These are phyloP conservation scores for Botrytis tulipae DNA, from an alignment of 2,329 filamentous ascomycete species.

Conservation along the genomic window DNA sequence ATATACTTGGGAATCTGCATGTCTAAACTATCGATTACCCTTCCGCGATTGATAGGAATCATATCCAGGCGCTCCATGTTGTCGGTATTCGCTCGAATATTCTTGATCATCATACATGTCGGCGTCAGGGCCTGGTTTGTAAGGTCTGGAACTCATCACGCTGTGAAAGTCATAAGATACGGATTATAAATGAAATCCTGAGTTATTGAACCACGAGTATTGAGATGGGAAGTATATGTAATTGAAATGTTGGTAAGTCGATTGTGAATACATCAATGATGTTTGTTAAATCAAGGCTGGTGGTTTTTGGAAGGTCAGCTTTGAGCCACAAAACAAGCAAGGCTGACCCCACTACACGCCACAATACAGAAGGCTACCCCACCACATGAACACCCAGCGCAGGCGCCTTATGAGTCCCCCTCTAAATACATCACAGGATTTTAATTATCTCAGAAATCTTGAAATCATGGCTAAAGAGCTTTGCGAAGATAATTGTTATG, in stretches of 20 bases:
- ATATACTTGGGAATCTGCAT: conserved; percentile 32
- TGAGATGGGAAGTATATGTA: background rate
- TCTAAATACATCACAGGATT: background rate
- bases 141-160: conserved; percentile 19
- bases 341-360: conserved; percentile 4
- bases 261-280: background rate
- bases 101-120: conserved; percentile 48
- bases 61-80: conserved; percentile 30
- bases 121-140: conserved; percentile 27
- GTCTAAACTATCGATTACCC: conserved; percentile 40
- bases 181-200: background rate
- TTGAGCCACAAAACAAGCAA: conserved; percentile 1
- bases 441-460: background rate
- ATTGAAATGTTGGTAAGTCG: background rate
- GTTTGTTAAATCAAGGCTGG: conserved; percentile 5
- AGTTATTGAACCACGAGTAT: background rate
- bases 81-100: conserved; percentile 29
- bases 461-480: conserved; percentile 42
- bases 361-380: conserved; percentile 6
- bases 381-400: background rate
- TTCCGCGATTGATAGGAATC: conserved; percentile 37
- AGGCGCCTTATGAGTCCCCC: background rate
- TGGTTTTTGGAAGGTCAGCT: background rate
- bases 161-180: background rate
- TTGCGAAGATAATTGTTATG: conserved; percentile 56